Conservation (phyloP, 2,329 filamentous ascomycete genomes). For the Drechslerella stenobrocha region DNA sequence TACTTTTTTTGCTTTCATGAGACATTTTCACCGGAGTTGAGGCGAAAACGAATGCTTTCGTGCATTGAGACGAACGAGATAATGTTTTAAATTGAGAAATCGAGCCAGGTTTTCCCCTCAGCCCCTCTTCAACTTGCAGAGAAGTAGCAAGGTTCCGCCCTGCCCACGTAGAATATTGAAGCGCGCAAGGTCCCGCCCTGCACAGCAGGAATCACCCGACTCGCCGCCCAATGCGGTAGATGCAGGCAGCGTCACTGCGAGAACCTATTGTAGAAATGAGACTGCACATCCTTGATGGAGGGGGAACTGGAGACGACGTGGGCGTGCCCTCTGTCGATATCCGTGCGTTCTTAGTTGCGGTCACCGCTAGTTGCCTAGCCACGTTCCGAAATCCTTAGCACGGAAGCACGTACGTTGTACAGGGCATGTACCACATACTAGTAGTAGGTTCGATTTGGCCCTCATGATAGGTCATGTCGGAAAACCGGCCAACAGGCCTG, state of each 20-base stretch:
- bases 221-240: not conserved
- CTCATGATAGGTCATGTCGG: too few relatives aligned
- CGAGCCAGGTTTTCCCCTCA: conserved; percentile 26
- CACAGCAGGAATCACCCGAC: conserved; percentile 38
- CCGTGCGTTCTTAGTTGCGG: too few relatives aligned
- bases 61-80: conserved; percentile 21
- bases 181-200: conserved; percentile 47
- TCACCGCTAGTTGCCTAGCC: too few relatives aligned
- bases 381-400: too few relatives aligned
- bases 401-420: too few relatives aligned
- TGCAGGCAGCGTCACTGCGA: not conserved
- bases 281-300: too few relatives aligned
- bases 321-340: too few relatives aligned
- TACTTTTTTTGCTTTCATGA: conserved; percentile 21
- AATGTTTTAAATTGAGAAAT: conserved; percentile 5
- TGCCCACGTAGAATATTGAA: conserved; percentile 49
- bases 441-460: too few relatives aligned
- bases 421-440: too few relatives aligned
- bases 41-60: conserved; percentile 16
- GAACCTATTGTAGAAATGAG: too few relatives aligned
- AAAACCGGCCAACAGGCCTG: too few relatives aligned
- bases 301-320: too few relatives aligned
- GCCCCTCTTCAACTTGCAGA: conserved; percentile 34
- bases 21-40: conserved; percentile 29
- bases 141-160: conserved; percentile 49